Conservation (phyloP, 2,329 filamentous ascomycete species). For the Graphilbum ipis-grandicollis region DNA sequence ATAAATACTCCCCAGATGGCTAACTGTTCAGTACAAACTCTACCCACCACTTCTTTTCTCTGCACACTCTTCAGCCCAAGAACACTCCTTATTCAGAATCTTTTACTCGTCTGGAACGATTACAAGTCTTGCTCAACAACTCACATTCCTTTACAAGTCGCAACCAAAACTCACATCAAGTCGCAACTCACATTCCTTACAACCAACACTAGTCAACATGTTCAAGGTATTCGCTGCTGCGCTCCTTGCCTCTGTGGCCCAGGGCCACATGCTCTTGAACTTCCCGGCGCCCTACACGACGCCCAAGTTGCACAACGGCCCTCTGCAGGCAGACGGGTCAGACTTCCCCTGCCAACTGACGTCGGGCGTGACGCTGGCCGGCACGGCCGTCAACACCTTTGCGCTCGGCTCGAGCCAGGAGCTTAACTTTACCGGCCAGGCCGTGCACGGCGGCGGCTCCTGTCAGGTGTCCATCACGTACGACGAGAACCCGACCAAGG, state of each 20-base stretch:
- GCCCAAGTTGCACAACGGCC: slow-evolving; percentile 34
- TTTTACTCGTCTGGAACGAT: background rate
- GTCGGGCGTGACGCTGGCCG: slow-evolving; percentile 25
- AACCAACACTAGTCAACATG: slow-evolving; percentile 32
- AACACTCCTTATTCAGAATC: background rate
- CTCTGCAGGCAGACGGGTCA: slow-evolving; percentile 39
- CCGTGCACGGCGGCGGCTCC: slow-evolving; percentile 78
- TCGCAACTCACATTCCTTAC: slow-evolving; percentile 7
- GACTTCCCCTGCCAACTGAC: slow-evolving; percentile 74
- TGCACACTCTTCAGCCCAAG: background rate
- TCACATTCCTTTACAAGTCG: background rate
- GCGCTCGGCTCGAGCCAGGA: slow-evolving; percentile 42
- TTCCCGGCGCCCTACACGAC: slow-evolving; percentile 45
- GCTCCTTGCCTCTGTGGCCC: slow-evolving; percentile 37
- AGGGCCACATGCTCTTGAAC: slow-evolving; percentile 62
- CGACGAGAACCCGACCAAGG: slow-evolving; percentile 48
- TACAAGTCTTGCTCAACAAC: background rate
- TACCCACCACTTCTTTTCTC: too few species aligned
- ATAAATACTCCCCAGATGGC: too few species aligned
- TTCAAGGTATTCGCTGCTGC: too few species aligned
- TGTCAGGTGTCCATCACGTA: slow-evolving; percentile 82
- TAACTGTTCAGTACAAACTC: too few species aligned
- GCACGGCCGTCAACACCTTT: slow-evolving; percentile 38
- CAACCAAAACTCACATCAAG: background rate
- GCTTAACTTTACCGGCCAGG: slow-evolving; percentile 51